These are phyloP conservation scores for Ogataea methanolica DNA, from an alignment of 805 yeast species.

Conservation along the genomic window DNA sequence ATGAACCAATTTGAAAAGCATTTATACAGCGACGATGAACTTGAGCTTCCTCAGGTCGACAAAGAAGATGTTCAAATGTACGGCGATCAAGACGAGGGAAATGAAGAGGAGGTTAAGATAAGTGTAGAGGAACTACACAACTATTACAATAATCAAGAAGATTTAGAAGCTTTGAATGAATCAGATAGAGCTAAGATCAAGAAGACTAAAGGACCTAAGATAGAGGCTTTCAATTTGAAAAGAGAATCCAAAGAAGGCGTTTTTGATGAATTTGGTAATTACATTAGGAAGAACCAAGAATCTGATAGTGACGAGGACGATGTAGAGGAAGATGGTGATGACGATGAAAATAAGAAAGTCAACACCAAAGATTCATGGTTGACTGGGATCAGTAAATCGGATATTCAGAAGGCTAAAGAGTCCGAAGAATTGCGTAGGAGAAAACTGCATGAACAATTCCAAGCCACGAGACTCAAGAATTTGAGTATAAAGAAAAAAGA, in stretches of 20 bases:
- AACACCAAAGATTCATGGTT: constrained; percentile 32
- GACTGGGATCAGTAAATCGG: constrained; percentile 12
- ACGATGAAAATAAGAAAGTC: constrained; percentile 13
- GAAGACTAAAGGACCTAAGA: constrained; percentile 30
- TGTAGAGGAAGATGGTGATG: constrained; percentile 1
- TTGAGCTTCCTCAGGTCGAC: constrained; percentile 3
- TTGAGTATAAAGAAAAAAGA: constrained; percentile 11
- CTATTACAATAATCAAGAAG: constrained; percentile 31
- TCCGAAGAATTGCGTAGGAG: constrained; percentile 21
- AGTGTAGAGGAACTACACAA: constrained; percentile 1
- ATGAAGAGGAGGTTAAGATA: background rate
- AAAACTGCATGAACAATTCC: constrained; percentile 16
- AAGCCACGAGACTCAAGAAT: constrained; percentile 11
- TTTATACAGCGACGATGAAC: constrained; percentile 13
- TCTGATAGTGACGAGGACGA: constrained; percentile 24
- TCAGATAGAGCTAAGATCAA: constrained; percentile 10
- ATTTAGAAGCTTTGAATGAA: constrained; percentile 6
- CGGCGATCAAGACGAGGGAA: constrained; percentile 8
- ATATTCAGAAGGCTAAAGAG: constrained; percentile 21
- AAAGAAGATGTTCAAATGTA: constrained; percentile 5
- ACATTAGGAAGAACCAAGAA: constrained; percentile 29
- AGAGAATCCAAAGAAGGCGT: constrained; percentile 55
- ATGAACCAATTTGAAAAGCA: constrained; percentile 33
- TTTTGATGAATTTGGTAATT: constrained; percentile 61
- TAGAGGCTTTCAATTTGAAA: constrained; percentile 60